A percentile compares a stretch with the other conserved stretches of the same genome.
These are phyloP conservation scores for Arabidopsis lyrata DNA, from an alignment of 441 rosid species.

Conservation along the genomic window DNA sequence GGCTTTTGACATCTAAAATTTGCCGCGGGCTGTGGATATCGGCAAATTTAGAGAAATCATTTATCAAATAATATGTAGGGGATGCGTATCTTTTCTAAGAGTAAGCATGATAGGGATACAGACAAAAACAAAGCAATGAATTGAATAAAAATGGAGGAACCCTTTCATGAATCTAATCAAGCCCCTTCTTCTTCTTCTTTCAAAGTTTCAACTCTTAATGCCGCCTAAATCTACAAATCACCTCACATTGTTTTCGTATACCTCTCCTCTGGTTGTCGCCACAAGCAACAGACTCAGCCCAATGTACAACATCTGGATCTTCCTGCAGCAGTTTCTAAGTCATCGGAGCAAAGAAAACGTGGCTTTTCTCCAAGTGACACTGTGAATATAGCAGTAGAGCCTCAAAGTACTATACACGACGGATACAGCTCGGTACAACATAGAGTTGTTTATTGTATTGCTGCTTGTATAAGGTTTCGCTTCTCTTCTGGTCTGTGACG, in stretches of 20 bases:
- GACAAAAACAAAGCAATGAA: slow-evolving; percentile 42
- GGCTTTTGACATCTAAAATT: no score
- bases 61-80: slow-evolving; percentile 1
- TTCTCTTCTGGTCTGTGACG: slow-evolving; percentile 87
- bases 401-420: slow-evolving; percentile 33
- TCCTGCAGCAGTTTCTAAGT: slow-evolving; percentile 26
- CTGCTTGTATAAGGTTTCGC: slow-evolving; percentile 56
- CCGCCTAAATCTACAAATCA: slow-evolving; percentile 38
- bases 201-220: slow-evolving; percentile 33
- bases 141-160: slow-evolving; percentile 40
- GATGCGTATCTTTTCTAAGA: background rate
- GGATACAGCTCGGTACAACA: background rate
- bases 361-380: slow-evolving; percentile 33
- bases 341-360: slow-evolving; percentile 29
- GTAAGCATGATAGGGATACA: slow-evolving; percentile 31
- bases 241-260: slow-evolving; percentile 33
- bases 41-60: background rate
- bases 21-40: background rate
- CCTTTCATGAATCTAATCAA: slow-evolving; percentile 24
- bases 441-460: slow-evolving; percentile 45
- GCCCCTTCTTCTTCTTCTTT: slow-evolving; percentile 15
- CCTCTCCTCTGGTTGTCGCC: slow-evolving; percentile 30
- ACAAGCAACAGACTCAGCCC: slow-evolving; percentile 31
- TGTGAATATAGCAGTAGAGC: slow-evolving; percentile 17
- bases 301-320: slow-evolving; percentile 33